Evolutionary conservation across 179 eudicot genomes (phyloP).

Genomic region (Sideroxylon spinosum): DNA sequence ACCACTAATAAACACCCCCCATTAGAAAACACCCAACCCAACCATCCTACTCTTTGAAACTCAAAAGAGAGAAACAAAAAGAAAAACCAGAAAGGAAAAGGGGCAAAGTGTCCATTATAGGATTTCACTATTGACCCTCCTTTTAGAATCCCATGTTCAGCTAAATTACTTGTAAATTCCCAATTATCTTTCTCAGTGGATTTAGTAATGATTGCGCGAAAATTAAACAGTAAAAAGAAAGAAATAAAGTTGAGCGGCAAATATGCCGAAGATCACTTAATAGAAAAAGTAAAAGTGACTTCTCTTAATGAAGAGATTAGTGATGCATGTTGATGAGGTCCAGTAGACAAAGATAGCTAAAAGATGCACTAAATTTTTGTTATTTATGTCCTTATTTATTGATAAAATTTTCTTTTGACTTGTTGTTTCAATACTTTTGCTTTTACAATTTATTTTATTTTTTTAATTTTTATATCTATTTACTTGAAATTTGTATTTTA

Average conservation of each 20-base stretch:
- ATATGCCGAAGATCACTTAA: neutral
- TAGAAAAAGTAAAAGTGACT: neutral
- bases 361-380: too few relatives aligned
- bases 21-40: neutral
- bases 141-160: neutral
- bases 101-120: neutral
- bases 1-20: constrained; percentile 5
- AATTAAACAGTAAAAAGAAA: neutral
- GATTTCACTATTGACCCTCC: neutral
- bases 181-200: constrained; percentile 14
- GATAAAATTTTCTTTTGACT: too few relatives aligned
- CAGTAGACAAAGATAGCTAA: too few relatives aligned
- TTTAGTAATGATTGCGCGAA: constrained; percentile 5
- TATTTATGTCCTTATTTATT: too few relatives aligned
- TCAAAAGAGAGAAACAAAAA: neutral
- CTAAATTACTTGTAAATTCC: constrained; percentile 10
- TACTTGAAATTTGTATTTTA: too few relatives aligned
- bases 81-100: neutral
- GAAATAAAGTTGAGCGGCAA: neutral
- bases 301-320: neutral
- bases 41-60: neutral
- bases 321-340: too few relatives aligned
- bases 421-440: too few relatives aligned
- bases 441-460: too few relatives aligned
- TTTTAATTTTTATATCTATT: too few relatives aligned